Conservation (phyloP, 805 yeast species). For the Saccharomyces cerevisiae region DNA sequence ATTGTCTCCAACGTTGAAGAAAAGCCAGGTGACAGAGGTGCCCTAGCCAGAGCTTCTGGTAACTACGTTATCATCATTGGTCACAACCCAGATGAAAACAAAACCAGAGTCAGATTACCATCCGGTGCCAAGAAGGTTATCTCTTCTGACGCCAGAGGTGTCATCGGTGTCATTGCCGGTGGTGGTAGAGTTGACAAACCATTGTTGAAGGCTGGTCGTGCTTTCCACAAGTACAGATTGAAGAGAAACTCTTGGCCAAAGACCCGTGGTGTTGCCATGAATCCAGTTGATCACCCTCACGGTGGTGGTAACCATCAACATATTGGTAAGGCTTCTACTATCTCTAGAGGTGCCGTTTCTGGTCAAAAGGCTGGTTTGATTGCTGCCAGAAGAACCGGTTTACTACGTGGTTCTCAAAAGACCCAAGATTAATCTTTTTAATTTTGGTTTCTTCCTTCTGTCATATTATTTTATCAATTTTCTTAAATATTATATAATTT, state of each 20-base stretch:
- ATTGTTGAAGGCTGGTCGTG: conserved; percentile 99
- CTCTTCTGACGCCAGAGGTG: conserved; percentile 97
- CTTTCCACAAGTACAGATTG: conserved; percentile 98
- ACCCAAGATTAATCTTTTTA: background rate
- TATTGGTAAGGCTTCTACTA: conserved; percentile 99
- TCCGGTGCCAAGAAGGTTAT: conserved; percentile 98
- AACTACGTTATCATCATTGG: conserved; percentile 98
- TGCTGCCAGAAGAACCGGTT: conserved; percentile 99
- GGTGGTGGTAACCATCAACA: conserved; percentile 99
- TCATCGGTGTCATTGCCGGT: conserved; percentile 98
- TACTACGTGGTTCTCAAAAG: conserved; percentile 84
- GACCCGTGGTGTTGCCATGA: conserved; percentile 99
- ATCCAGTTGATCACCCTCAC: conserved; percentile 99
- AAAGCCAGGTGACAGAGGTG: conserved; percentile 99
- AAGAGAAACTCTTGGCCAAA: conserved; percentile 99
- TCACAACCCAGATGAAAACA: conserved; percentile 98
- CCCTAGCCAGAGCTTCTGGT: conserved; percentile 98
- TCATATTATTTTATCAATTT: conserved; percentile 7
- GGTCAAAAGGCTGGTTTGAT: conserved; percentile 99
- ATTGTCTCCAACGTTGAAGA: conserved; percentile 97
- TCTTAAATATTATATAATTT: conserved; percentile 2
- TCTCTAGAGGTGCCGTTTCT: conserved; percentile 98
- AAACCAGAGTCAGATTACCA: conserved; percentile 98
- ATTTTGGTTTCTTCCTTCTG: conserved; percentile 6
- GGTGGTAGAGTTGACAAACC: conserved; percentile 99